These are phyloP conservation scores for Lichtheimia ramosa DNA, from an alignment of 371 early-diverging fungal genomes.

Conservation along the genomic window DNA sequence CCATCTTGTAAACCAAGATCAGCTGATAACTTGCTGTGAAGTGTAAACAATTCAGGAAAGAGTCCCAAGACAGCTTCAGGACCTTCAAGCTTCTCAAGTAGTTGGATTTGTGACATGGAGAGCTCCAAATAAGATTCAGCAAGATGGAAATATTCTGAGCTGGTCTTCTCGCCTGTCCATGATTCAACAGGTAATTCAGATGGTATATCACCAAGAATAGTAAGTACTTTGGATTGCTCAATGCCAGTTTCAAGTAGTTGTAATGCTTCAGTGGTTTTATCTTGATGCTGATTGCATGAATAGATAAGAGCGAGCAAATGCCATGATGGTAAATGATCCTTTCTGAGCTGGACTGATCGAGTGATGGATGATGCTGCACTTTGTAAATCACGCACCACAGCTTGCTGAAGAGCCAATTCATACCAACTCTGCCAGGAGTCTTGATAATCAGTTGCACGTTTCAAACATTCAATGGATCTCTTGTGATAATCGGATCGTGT, in stretches of 20 bases:
- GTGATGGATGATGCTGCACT: slow-evolving; percentile 61
- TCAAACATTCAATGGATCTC: slow-evolving; percentile 54
- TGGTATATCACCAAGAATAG: slow-evolving; percentile 27
- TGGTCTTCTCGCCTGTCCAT: slow-evolving; percentile 20
- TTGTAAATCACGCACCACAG: slow-evolving; percentile 71
- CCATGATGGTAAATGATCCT: slow-evolving; percentile 73
- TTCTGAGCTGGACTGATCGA: slow-evolving; percentile 60
- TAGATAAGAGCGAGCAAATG: slow-evolving; percentile 80
- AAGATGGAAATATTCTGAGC: slow-evolving; percentile 16
- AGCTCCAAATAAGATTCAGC: slow-evolving; percentile 26
- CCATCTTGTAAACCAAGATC: neutral
- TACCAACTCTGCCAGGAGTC: slow-evolving; percentile 64
- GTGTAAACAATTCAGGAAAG: slow-evolving; percentile 59
- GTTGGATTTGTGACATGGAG: slow-evolving; percentile 24
- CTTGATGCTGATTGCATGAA: slow-evolving; percentile 40
- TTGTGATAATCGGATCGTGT: slow-evolving; percentile 61
- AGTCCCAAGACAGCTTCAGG: slow-evolving; percentile 50
- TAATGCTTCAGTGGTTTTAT: slow-evolving; percentile 49
- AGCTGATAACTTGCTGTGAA: slow-evolving; percentile 58
- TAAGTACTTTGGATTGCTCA: slow-evolving; percentile 31
- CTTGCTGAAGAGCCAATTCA: slow-evolving; percentile 76
- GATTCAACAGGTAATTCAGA: slow-evolving; percentile 17
- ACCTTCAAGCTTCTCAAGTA: slow-evolving; percentile 43
- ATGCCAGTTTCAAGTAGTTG: slow-evolving; percentile 72
- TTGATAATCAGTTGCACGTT: slow-evolving; percentile 15